Evolutionary conservation across 192 early-diverging fungal species (phyloP).

Genomic region (Entomortierella chlamydospora): DNA sequence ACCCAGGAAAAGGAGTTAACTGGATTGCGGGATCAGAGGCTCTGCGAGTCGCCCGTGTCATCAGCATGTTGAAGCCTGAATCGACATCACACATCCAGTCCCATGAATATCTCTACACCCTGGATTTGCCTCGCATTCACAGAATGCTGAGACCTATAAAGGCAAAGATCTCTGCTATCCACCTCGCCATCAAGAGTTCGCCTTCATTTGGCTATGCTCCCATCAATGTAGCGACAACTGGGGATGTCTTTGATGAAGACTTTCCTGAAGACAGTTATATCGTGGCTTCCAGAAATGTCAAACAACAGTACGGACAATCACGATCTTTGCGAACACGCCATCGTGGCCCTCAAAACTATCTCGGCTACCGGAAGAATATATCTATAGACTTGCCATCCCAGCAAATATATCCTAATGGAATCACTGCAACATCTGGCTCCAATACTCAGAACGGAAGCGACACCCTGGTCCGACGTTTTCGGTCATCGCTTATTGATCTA

Average conservation of each 20-base stretch:
- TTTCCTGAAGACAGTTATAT: not conserved
- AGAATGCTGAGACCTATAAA: slow-evolving; percentile 40
- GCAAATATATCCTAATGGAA: not conserved
- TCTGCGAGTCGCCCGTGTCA: not conserved
- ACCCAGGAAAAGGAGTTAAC: not conserved
- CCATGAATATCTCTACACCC: slow-evolving; percentile 32
- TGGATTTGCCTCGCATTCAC: slow-evolving; percentile 29
- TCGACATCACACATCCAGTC: not conserved
- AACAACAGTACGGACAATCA: not conserved
- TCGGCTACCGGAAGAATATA: not conserved
- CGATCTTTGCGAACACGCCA: not conserved
- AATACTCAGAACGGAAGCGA: not conserved
- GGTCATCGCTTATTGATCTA: slow-evolving; percentile 8
- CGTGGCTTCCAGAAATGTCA: not conserved
- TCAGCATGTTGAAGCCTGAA: not conserved
- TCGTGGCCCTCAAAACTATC: not conserved
- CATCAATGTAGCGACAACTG: not conserved
- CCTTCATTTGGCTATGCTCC: slow-evolving; percentile 26
- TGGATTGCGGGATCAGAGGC: not conserved
- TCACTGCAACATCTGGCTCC: not conserved
- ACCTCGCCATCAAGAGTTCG: slow-evolving; percentile 35
- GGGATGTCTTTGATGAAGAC: not conserved
- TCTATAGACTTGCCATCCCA: not conserved
- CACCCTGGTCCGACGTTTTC: slow-evolving; percentile 25
- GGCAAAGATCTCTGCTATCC: slow-evolving; percentile 38